Conservation (phyloP, 192 early-diverging fungal species). For the Umbelopsis isabellina region DNA sequence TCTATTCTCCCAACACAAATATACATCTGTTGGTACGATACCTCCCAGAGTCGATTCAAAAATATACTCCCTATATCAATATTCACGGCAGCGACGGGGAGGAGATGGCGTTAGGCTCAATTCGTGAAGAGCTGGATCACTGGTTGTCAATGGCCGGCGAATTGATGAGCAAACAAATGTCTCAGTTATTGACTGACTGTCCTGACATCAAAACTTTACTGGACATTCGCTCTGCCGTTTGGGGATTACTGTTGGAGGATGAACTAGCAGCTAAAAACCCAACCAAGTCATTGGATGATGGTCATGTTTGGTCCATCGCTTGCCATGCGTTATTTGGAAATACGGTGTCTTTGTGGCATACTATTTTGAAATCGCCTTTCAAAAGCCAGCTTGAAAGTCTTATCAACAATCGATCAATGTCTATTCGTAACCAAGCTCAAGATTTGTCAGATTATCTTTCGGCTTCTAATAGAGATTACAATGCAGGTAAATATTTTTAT, state of each 20-base stretch:
- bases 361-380: slow-evolving; percentile 9
- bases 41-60: slow-evolving; percentile 57
- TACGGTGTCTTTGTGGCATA: slow-evolving; percentile 14
- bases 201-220: slow-evolving; percentile 37
- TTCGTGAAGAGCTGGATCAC: background rate
- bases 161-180: slow-evolving; percentile 35
- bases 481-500: background rate
- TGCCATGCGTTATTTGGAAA: background rate
- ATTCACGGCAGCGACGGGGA: slow-evolving; percentile 32
- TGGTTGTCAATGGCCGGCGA: background rate
- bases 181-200: slow-evolving; percentile 33
- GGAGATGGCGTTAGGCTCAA: slow-evolving; percentile 36
- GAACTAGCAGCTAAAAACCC: slow-evolving; percentile 28
- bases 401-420: background rate
- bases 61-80: slow-evolving; percentile 51
- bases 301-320: slow-evolving; percentile 26
- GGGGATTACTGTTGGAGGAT: slow-evolving; percentile 41
- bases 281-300: background rate
- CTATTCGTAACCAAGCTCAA: background rate
- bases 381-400: background rate
- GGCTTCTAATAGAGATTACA: background rate
- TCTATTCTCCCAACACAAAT: slow-evolving; percentile 60
- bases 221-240: slow-evolving; percentile 42
- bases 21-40: slow-evolving; percentile 60
- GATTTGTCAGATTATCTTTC: background rate